These are phyloP conservation scores for Diplodia corticola DNA, from an alignment of 2,329 filamentous ascomycete species.

Conservation along the genomic window DNA sequence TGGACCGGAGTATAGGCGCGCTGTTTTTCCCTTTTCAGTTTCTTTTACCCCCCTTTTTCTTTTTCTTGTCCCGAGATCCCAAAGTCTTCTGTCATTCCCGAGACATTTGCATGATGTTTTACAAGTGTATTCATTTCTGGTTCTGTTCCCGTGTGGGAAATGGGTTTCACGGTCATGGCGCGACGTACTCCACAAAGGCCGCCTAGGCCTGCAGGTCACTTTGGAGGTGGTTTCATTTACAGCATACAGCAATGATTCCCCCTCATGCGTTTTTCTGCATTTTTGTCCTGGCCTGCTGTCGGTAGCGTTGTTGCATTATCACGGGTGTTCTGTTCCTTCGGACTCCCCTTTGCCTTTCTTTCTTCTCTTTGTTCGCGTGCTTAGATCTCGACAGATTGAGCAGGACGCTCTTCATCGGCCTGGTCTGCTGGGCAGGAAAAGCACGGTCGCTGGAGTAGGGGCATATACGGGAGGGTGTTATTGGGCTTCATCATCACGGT, in stretches of 20 bases:
- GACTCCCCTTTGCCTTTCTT: constrained; percentile 21
- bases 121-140: constrained; percentile 31
- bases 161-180: constrained; percentile 31
- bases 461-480: constrained; percentile 19
- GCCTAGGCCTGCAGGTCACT: constrained; percentile 36
- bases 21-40: constrained; percentile 27
- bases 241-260: constrained; percentile 48
- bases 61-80: constrained; percentile 24
- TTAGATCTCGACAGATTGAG: constrained; percentile 13
- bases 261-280: constrained; percentile 39
- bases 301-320: constrained; percentile 23
- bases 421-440: constrained; percentile 22
- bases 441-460: constrained; percentile 17
- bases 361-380: constrained; percentile 8
- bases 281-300: constrained; percentile 21
- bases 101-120: constrained; percentile 42
- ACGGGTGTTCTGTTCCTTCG: constrained; percentile 22
- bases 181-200: constrained; percentile 23
- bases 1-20: constrained; percentile 26
- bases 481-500: constrained; percentile 12
- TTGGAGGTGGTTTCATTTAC: constrained; percentile 41
- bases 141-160: constrained; percentile 37
- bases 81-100: constrained; percentile 43
- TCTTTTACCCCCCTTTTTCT: constrained; percentile 29
- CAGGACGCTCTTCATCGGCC: constrained; percentile 23